Evolutionary conservation across 139 green algal species (phyloP), one percentile per base, ranked within the genome.

Genomic region (Dunaliella primolecta): DNA sequence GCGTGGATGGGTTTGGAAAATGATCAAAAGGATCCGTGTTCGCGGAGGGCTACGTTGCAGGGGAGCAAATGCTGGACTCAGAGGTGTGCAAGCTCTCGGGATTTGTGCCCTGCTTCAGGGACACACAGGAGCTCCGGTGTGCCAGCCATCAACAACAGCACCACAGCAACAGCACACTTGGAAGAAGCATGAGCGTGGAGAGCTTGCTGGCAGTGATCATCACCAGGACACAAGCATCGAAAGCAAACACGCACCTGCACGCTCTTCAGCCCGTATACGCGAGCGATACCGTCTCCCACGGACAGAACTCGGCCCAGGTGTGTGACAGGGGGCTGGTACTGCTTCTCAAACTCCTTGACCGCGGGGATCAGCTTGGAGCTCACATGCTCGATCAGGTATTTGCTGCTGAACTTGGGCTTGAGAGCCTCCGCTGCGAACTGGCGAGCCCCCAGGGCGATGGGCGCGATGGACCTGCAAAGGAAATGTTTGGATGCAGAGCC

Each of bases 211-310:
- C n/a, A n/a, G n/a, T n/a, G n/a, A n/a, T n/a, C n/a, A n/a, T n/a
- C n/a, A n/a, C n/a, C n/a, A n/a, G n/a, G n/a, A 64, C 46, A 64
- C 46, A 64, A 25, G 46, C 46, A 64, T 64, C 46, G 15, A 64
- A 64, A 64, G 46, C 46, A 64, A 7, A 64, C 31, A 36, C 88
- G 21, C 81, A 91, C 88, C 88, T 95, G 91, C 83, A 96, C 92
- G 81, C 95, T 96, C 80, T 96, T 93, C 72, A 98, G 86, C 64
- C 95, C 95, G 78, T 97, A 97, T 24, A 98, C 85, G 81, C 96
- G 94, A 46, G 95, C 96, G 86, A 98, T 98, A 91, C 96, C 96
- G 84, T 98, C 96, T 82, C 96, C 96, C 75, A 98, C 93, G 75
- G 89, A 94, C 75, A 98, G 89, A 81, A 98, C 95, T 81, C 92